Base-by-base conservation (phyloP, 169 alveolate genomes). In the Babesia sp. region DNA sequence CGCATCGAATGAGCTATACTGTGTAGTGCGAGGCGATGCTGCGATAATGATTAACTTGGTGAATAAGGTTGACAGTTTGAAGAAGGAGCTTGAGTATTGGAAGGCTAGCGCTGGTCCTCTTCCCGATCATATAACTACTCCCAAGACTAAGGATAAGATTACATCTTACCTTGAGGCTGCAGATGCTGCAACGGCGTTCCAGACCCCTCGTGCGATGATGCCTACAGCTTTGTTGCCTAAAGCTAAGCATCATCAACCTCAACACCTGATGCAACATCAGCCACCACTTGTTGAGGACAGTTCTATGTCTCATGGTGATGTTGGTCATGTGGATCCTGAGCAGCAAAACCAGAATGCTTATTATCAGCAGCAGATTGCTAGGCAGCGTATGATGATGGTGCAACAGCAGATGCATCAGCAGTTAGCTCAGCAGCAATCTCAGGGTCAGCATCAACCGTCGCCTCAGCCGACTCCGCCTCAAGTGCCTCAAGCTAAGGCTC, bases 21-120 rank as follows among this genome's bases (percentile, higher is more conserved):
- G 89, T 34, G 71, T 81, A 16, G 84, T 81, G 9, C 28, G 89
- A 1, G 83, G 84, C 1, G 89, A 81, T 50, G 89, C 89, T 9
- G 89, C 84, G 26, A 81, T 81, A 24, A 71, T 81, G 89, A 71
- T 72, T 4, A 81, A 81, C 44, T 29, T 81, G 22, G 84, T 71
- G 11, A 81, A 81, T 64, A 81, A 81, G 71, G 89, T 81, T 0
- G 89, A 81, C 34, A 71, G 84, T 28, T 41, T 81, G 44, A 50
- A 71, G 48, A 72, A 42, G 64, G 89, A 81, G 45, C 55, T 81
- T 24, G 89, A 81, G 34, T 67, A 81, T 37, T 81, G 89, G 89
- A 59, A 72, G 24, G 71, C 69, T 26, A 24, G 42, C 8, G 74
- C 80, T 1, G 70, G 67, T 6, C 79, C 58, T 2, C 28, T 56